These are phyloP conservation scores for Strigomonas galati DNA, from an alignment of 208 protist genomes.

Conservation along the genomic window DNA sequence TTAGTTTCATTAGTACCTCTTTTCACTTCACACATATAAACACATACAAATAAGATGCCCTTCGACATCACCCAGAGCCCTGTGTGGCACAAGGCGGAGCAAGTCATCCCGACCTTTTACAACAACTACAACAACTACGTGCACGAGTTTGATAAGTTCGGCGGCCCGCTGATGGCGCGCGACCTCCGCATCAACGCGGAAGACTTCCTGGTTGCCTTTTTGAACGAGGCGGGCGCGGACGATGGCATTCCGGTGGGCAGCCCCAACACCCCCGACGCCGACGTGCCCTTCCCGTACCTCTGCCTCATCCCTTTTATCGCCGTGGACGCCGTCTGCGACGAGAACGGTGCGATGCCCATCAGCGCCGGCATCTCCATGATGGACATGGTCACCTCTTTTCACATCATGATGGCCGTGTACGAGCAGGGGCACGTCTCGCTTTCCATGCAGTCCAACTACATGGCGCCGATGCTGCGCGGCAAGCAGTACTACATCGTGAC, in stretches of 20 bases:
- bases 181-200: constrained; percentile 22
- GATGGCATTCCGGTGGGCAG: constrained; percentile 22
- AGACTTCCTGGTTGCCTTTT: constrained; percentile 16
- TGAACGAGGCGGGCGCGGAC: not conserved
- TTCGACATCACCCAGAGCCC: constrained; percentile 21
- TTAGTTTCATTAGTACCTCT: not conserved
- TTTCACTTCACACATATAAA: constrained; percentile 9
- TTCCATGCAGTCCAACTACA: constrained; percentile 40
- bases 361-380: constrained; percentile 17
- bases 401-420: constrained; percentile 38
- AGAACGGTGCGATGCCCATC: constrained; percentile 11
- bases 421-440: constrained; percentile 41
- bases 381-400: constrained; percentile 54
- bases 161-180: constrained; percentile 26
- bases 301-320: constrained; percentile 26
- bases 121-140: constrained; percentile 27
- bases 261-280: constrained; percentile 12
- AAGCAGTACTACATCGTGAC: constrained; percentile 25
- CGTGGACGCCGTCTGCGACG: constrained; percentile 18
- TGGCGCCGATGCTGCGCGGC: constrained; percentile 18
- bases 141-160: constrained; percentile 24
- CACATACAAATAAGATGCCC: not conserved
- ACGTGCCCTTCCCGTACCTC: constrained; percentile 21
- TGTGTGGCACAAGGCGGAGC: constrained; percentile 19
- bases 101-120: constrained; percentile 13